Evolutionary conservation across 2,329 filamentous ascomycete genomes (phyloP), one percentile per base, ranked within the genome.

Genomic region (Amesomyces nigricolor): DNA sequence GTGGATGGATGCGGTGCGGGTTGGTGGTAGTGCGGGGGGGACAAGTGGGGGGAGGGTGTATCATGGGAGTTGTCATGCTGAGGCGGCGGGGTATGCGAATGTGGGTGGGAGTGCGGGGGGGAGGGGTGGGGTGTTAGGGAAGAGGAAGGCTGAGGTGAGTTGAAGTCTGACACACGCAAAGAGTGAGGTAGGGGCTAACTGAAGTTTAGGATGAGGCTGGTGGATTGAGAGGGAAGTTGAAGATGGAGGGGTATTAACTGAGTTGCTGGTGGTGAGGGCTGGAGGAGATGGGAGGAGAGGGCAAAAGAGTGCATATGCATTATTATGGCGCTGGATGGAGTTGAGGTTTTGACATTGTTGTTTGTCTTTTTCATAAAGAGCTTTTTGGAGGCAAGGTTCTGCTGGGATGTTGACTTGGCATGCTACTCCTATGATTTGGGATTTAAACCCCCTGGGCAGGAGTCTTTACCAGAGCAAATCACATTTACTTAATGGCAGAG

Each of bases 61-160:
- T 65, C 94, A 99, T 70, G 90, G 87, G 10, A 95, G 85, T 53
- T 99, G 94, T 69, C 89, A 92, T 68, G 82, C 83, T 16, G 92
- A 96, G 72, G 87, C 89, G 32, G 87, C 81, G 37, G 86, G 37
- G 86, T 14, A 45, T 45, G 48, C 45, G 32, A 49, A 16, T n/a
- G 35, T 45, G 30, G 22, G 32, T 51, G 6, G 10, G n/a, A 16
- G 29, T 44, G 53, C 46, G 37, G 40, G n/a, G 6, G 19, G 86
- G 5, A 84, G 84, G 1, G 85, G 87, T 66, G 81, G 81, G 13
- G 75, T 88, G 29, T 68, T 88, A 62, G 86, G 86, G 48, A 91
- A 91, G 72, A 76, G 88, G 58, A 91, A 91, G 71, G 86, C 86
- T 47, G 87, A 89, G 73, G 81, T 80, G 63, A 73, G 74, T 71